Base-by-base conservation (phyloP, 495 filamentous ascomycete genomes). In the Aspergillus taichungensis region DNA sequence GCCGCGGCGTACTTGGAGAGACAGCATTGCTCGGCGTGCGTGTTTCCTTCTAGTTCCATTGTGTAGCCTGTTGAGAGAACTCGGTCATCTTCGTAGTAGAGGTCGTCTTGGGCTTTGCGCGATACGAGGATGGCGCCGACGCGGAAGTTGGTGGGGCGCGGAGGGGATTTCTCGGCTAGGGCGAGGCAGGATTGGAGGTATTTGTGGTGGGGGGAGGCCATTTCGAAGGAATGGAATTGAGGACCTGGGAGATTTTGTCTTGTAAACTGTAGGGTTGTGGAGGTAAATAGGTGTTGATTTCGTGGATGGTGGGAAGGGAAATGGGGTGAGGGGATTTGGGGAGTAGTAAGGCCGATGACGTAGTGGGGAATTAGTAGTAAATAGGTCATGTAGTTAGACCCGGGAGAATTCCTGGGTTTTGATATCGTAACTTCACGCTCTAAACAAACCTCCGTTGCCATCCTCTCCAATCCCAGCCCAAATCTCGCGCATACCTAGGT, bases 21-120 rank as follows among this genome's bases (percentile, higher is more conserved):
- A 58, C 85, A 90, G 69, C 81, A 87, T 69, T 98, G 88, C 55
- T 98, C 92, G 5, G 92, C 92, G 52, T 98, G 92, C 0, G 89
- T 95, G 73, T 98, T 98, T 10, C 90, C 92, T 0, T 79, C 74
- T 8, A 92, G 79, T 59, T 97, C 91, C 51, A 95, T 76, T 6
- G 90, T 94, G 71, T 90, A 96, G 40, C 91, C 89, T 2, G 87
- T 90, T 2, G 85, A 77, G 34, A 95, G 75, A 51, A 94, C 72
- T 11, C 52, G 54, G 49, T 74, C 67, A 52, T 84, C 76, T 28
- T 69, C 59, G 7, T 45, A 48, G 41, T 42, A 51, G 37, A 50
- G 43, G 37, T 66, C 61, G 14, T 51, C 45, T 32, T 67, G 18
- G 18, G 18, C 61, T 55, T 57, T 51, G 24, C 75, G 52, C 39